These are phyloP conservation scores for Botrytis elliptica DNA, from an alignment of 2,329 filamentous ascomycete genomes.

Conservation along the genomic window DNA sequence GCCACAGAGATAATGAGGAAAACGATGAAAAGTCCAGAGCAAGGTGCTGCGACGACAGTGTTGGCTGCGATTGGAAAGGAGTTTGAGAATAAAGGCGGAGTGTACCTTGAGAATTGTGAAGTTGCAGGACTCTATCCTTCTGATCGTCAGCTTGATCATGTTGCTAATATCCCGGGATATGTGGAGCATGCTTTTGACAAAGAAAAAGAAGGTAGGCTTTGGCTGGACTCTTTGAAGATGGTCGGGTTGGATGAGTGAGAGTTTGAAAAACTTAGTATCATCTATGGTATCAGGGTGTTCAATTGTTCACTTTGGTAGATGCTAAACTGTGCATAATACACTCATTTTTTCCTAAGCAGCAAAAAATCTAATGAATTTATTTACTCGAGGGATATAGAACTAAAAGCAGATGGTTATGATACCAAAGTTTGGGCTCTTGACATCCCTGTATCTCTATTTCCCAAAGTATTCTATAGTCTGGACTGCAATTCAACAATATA, in stretches of 20 bases:
- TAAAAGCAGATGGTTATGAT: too few species aligned
- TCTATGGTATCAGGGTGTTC: neutral
- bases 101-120: neutral
- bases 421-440: neutral
- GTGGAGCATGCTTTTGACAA: neutral
- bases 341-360: neutral
- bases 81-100: conserved; percentile 37
- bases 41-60: conserved; percentile 43
- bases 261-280: neutral
- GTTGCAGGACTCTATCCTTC: neutral
- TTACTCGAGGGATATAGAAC: neutral
- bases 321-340: neutral
- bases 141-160: neutral
- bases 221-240: neutral
- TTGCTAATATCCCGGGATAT: neutral
- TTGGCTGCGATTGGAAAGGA: conserved; percentile 45
- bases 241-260: neutral
- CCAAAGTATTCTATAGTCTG: too few species aligned
- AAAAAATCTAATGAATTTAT: neutral
- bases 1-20: neutral
- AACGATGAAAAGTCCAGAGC: neutral
- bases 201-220: neutral
- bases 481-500: too few species aligned
- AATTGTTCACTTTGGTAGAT: neutral
- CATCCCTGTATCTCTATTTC: neutral